phyloP scores from a whole-genome alignment of 2,329 filamentous ascomycete species.

The Arthrobotrys megalospora region DNA sequence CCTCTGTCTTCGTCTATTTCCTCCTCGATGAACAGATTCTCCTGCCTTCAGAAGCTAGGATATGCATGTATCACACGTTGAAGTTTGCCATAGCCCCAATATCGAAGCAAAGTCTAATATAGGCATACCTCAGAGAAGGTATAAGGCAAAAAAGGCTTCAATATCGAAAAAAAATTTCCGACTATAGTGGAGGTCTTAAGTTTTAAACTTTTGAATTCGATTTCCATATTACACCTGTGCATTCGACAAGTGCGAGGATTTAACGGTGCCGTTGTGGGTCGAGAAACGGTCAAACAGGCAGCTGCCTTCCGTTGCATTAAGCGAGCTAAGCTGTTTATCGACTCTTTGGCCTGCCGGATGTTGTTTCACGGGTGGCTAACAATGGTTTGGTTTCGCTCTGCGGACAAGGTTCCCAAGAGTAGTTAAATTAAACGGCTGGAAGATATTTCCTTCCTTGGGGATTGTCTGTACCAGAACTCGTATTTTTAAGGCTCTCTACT shows the following conservation, averaged over 20 bases:
- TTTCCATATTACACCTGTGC: not conserved
- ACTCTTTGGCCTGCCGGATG: slow-evolving; percentile 8
- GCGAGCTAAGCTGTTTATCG: slow-evolving; percentile 9
- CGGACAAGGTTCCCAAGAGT: not conserved
- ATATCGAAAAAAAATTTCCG: not conserved
- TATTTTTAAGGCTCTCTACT: not conserved
- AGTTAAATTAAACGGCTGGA: slow-evolving; percentile 14
- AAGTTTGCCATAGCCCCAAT: not conserved
- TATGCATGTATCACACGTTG: not conserved
- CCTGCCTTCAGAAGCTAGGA: not conserved
- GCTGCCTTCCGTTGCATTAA: slow-evolving; percentile 38
- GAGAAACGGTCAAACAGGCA: slow-evolving; percentile 33
- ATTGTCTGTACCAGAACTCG: not conserved
- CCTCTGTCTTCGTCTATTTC: no score
- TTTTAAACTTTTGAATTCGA: not conserved
- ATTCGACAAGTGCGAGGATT: not conserved
- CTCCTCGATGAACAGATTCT: not conserved
- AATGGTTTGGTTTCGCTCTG: slow-evolving; percentile 1
- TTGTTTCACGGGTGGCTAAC: slow-evolving; percentile 12
- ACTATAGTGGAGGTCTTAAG: not conserved
- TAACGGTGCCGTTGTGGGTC: slow-evolving; percentile 28
- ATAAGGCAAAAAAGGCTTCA: not conserved
- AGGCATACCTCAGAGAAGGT: not conserved
- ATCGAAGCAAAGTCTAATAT: not conserved
- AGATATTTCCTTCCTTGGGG: not conserved